Conservation (phyloP, 352 stramenopile genomes). For the Globisporangium radiosum region DNA sequence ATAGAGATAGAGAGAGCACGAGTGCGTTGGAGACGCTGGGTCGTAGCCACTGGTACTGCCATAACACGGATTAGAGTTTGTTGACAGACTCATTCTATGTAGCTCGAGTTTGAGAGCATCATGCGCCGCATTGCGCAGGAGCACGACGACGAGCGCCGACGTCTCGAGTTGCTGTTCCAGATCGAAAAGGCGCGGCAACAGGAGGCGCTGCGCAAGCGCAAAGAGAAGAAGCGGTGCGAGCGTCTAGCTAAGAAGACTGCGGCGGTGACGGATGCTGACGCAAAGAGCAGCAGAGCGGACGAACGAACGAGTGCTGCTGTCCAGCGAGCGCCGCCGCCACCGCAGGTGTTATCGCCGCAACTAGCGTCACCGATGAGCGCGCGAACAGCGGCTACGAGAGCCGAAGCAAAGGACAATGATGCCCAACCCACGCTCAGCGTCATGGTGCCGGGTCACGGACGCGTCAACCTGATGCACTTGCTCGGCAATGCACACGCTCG, state of each 20-base stretch:
- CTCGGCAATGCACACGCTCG: constrained; percentile 43
- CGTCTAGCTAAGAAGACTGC: constrained; percentile 43
- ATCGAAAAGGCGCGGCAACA: constrained; percentile 64
- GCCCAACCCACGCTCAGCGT: constrained; percentile 16
- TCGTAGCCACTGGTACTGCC: not conserved
- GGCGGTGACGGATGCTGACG: constrained; percentile 15
- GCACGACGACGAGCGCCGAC: constrained; percentile 54
- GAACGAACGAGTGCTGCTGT: not conserved
- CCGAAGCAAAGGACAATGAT: constrained; percentile 19
- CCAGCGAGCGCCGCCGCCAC: constrained; percentile 11
- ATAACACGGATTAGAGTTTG: no score
- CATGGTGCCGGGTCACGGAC: constrained; percentile 34
- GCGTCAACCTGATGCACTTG: constrained; percentile 41
- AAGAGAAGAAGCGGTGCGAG: constrained; percentile 55
- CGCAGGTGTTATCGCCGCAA: constrained; percentile 11
- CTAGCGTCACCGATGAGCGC: constrained; percentile 1
- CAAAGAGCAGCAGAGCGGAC: not conserved
- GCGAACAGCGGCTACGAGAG: constrained; percentile 1
- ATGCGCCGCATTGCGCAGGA: constrained; percentile 58
- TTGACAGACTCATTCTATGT: not conserved
- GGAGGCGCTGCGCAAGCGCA: constrained; percentile 54
- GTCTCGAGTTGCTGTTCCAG: constrained; percentile 56
- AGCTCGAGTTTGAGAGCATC: constrained; percentile 56
- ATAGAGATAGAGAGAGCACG: not conserved
- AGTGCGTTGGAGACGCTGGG: not conserved